Evolutionary conservation across 805 yeast genomes (phyloP).

Genomic region (Wickerhamiella dianesei): DNA sequence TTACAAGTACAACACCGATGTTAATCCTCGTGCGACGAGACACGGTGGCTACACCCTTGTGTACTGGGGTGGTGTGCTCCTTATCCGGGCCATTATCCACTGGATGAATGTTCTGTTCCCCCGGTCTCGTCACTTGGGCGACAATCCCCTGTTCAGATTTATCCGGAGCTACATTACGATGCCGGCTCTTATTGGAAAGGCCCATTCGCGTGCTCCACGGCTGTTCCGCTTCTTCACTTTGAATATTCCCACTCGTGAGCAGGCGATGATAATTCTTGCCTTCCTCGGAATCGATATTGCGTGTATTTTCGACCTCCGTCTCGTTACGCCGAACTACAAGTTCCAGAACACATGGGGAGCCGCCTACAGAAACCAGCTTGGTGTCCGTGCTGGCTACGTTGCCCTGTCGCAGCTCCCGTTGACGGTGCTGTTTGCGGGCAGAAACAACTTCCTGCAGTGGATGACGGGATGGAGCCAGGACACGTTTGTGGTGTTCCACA

Average conservation of each 20-base stretch:
- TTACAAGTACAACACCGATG: background rate
- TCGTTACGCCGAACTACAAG: background rate
- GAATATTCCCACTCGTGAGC: slow-evolving; percentile 30
- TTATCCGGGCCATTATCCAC: slow-evolving; percentile 8
- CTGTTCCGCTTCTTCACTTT: slow-evolving; percentile 9
- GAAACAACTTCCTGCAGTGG: slow-evolving; percentile 51
- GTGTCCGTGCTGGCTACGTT: slow-evolving; percentile 3
- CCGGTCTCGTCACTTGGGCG: background rate
- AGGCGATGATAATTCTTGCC: slow-evolving; percentile 26
- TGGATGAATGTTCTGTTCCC: slow-evolving; percentile 12
- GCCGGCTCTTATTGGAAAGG: slow-evolving; percentile 21
- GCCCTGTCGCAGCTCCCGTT: slow-evolving; percentile 15
- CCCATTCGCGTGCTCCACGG: slow-evolving; percentile 14
- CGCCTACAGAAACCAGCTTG: background rate
- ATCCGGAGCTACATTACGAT: slow-evolving; percentile 13
- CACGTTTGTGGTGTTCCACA: slow-evolving; percentile 45
- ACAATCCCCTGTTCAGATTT: slow-evolving; percentile 6
- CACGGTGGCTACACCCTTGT: slow-evolving; percentile 7
- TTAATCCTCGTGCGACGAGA: background rate
- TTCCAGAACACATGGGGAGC: background rate
- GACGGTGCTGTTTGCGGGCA: slow-evolving; percentile 37
- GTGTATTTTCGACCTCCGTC: slow-evolving; percentile 14
- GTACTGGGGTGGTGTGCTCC: slow-evolving; percentile 9
- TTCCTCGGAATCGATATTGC: slow-evolving; percentile 23
- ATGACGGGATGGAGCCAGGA: slow-evolving; percentile 46